Base-by-base conservation (phyloP, 2,329 filamentous ascomycete species). In the Amauroascus verrucosus region DNA sequence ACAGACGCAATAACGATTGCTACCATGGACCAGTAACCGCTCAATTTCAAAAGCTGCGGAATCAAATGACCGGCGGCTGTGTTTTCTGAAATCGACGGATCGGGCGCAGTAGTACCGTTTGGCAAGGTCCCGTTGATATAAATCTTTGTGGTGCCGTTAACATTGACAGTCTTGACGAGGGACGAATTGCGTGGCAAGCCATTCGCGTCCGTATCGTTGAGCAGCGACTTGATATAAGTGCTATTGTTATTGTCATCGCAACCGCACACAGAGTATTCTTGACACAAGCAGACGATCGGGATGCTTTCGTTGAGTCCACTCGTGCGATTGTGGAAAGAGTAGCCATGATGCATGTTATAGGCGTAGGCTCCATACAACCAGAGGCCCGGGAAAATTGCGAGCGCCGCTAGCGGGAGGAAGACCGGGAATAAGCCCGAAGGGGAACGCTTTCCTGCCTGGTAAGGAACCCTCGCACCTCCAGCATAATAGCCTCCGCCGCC, bases 201-300 rank as follows among this genome's bases (percentile, higher is more conserved):
- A 26, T 56, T 60, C 0, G 66, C 65, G 33, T 65, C 62, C 2
- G 65, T 71, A 32, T 72, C 70, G 46, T 72, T 68, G 56, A 76
- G 65, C 1, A 75, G 56, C 11, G 67, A 64, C 43, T 70, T 61
- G 53, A 74, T 64, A 56, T 70, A 74, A 1, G 69, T 73, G 44
- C 61, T 60, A 55, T 75, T 72, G 40, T 66, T 66, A 57, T 71
- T 73, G 38, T 74, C 67, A 53, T 82, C 80, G 61, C 81, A 84
- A 3, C 79, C 78, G 60, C 81, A 84, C 32, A 73, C 71, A 16
- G 64, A 66, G 59, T 77, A 76, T 54, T 75, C 61, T 56, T 77
- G 69, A 62, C 81, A 84, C 35, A 81, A 62, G 61, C 81, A 84
- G 2, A 73, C 66, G 6, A 82, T 75, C 0, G 78, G 78, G 11